phyloP scores from a whole-genome alignment of 139 green algal genomes.

The Microglena sp. region DNA sequence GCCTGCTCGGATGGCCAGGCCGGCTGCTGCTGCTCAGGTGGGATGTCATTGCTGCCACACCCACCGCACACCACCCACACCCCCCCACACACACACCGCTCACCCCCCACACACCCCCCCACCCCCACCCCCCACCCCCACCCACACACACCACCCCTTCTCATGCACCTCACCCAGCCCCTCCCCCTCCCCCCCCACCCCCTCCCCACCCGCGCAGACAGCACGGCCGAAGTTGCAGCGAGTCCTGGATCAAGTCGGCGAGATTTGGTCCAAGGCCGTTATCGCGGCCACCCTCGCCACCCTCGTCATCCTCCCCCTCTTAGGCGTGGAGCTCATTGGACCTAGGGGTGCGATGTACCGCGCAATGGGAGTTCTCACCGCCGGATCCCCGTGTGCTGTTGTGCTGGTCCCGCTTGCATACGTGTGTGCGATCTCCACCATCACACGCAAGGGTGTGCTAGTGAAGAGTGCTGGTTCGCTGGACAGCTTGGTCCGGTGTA shows the following conservation, averaged over 20 bases:
- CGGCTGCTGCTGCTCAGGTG: constrained; percentile 64
- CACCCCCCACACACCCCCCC: no score
- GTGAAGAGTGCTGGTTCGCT: constrained; percentile 63
- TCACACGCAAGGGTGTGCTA: constrained; percentile 56
- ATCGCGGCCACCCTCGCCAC: constrained; percentile 43
- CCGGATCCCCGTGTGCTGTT: constrained; percentile 76
- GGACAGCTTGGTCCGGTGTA: constrained; percentile 52
- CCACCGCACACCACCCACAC: no score
- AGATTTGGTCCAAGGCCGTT: constrained; percentile 57
- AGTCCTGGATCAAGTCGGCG: constrained; percentile 54
- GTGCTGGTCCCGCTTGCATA: constrained; percentile 81
- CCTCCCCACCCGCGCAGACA: no score
- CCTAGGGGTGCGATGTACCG: constrained; percentile 68
- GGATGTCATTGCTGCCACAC: no score
- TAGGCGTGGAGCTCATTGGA: constrained; percentile 51
- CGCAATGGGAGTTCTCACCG: constrained; percentile 70
- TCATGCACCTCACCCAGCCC: no score
- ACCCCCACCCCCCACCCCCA: no score
- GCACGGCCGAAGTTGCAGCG: constrained; percentile 45
- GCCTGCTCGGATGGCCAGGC: constrained; percentile 64
- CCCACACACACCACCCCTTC: no score
- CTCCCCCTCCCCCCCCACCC: no score
- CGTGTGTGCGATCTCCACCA: constrained; percentile 67
- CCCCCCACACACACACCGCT: no score
- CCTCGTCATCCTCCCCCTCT: constrained; percentile 29